Base-by-base conservation (phyloP, 2,329 filamentous ascomycete genomes). In the Grosmannia serpens region DNA sequence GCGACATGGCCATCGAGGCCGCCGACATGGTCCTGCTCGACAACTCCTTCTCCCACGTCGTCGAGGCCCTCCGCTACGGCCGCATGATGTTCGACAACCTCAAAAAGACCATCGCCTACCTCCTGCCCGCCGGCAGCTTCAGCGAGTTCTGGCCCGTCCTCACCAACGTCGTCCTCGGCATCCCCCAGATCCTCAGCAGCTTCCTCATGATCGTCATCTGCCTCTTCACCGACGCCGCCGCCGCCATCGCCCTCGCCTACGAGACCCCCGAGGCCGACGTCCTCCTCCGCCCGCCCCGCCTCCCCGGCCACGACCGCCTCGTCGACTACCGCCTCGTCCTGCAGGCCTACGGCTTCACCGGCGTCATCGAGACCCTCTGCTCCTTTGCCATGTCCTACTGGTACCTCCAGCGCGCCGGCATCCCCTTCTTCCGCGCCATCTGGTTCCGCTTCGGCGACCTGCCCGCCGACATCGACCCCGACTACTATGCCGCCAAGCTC, bases 21-120 rank as follows among this genome's bases (percentile, higher is more conserved):
- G 88, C 89, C 0, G 86, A 87, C 58, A 94, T 95, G 76, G 86
- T 95, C 29, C 78, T 95, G 2, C 77, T 95, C 7, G 87, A 90
- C 56, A 60, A 59, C 26, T 84, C 82, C 0, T 91, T 91, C 66
- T 78, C 82, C 0, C 86, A 84, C 1, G 81, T 91, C 35, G 82
- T 90, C 6, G 81, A 87, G 66, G 88, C 87, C 1, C 82, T 91
- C 2, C 77, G 83, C 62, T 89, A 86, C 60, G 87, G 87, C 0
- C 80, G 87, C 17, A 81, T 88, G 7, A 85, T 90, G n/a, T 91
- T 88, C 70, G 85, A 90, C 69, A 91, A 91, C 65, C 72, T 91
- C 55, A 87, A 88, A 69, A 91, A 91, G 76, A 86, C 82, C 0
- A 82, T 89, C 61, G 81, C 83, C n/a, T 90, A 90, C 66, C 75